phyloP scores from a whole-genome alignment of 116 monocot genomes.

The Dioscorea cayenensis region DNA sequence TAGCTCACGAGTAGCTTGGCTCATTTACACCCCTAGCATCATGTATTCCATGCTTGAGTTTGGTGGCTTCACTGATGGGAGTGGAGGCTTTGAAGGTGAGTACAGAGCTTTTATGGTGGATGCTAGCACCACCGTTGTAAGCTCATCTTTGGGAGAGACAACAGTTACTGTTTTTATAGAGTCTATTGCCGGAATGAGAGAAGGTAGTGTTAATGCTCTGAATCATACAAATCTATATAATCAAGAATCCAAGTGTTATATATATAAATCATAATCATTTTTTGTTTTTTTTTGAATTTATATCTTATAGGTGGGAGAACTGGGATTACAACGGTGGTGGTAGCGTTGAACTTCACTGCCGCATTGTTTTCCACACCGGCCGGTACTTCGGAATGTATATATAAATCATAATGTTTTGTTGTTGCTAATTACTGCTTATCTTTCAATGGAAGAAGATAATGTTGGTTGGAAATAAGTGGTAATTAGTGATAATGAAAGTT shows the following conservation, averaged over 20 bases:
- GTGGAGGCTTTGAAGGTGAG: conserved; percentile 55
- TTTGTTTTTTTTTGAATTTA: too few relatives aligned
- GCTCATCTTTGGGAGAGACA: conserved; percentile 45
- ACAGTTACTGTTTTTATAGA: conserved; percentile 58
- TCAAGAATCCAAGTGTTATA: too few relatives aligned
- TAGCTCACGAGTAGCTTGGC: too few relatives aligned
- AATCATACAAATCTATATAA: too few relatives aligned
- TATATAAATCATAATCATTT: too few relatives aligned
- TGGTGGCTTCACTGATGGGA: conserved; percentile 43
- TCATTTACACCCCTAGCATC: too few relatives aligned
- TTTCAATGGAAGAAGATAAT: too few relatives aligned
- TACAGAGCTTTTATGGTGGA: conserved; percentile 57
- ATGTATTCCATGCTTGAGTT: conserved; percentile 79
- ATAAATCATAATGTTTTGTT: too few relatives aligned
- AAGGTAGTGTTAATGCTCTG: conserved; percentile 27
- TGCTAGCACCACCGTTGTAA: conserved; percentile 34
- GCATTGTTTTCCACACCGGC: conserved; percentile 48
- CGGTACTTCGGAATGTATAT: conserved; percentile 42
- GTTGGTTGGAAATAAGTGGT: too few relatives aligned
- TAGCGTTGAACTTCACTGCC: conserved; percentile 27
- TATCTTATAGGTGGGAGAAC: conserved; percentile 44
- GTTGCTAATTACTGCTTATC: too few relatives aligned
- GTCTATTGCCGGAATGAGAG: conserved; percentile 57
- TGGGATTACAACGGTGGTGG: conserved; percentile 48
- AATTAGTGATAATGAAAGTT: too few relatives aligned